phyloP scores from a whole-genome alignment of 2,329 filamentous ascomycete species.

The Colletotrichum plurivorum region DNA sequence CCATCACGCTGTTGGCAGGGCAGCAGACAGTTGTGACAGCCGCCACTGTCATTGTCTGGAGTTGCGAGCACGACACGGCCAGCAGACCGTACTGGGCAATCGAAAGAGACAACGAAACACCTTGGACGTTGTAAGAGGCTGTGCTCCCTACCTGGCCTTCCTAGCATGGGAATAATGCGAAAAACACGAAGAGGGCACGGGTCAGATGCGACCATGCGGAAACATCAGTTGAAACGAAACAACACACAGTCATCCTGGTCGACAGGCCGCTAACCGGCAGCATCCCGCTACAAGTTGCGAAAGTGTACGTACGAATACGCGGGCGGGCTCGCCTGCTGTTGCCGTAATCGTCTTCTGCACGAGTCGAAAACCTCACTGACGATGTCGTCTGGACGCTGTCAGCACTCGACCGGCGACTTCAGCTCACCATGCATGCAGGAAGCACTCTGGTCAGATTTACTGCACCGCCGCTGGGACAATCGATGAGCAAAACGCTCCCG shows the following conservation, averaged over 20 bases:
- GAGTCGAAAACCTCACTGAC: conserved; percentile 10
- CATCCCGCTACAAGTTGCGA: conserved; percentile 18
- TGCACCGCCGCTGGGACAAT: too few relatives aligned
- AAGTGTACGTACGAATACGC: conserved; percentile 15
- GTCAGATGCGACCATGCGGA: conserved; percentile 25
- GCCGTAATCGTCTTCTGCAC: background rate
- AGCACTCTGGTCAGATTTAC: background rate
- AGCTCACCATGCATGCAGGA: conserved; percentile 13
- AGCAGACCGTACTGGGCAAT: conserved; percentile 13
- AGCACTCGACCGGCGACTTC: conserved; percentile 9
- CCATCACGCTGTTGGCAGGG: conserved; percentile 22
- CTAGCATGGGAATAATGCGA: conserved; percentile 21
- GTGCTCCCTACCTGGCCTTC: conserved; percentile 10
- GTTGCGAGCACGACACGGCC: conserved; percentile 10
- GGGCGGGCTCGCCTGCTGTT: conserved; percentile 6
- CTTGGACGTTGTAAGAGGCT: conserved; percentile 4
- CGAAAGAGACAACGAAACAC: conserved; percentile 32
- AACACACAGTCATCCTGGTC: conserved; percentile 7
- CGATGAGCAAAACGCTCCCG: background rate
- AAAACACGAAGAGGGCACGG: conserved; percentile 20
- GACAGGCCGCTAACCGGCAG: background rate
- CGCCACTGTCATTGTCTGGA: conserved; percentile 18
- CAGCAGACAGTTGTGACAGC: conserved; percentile 28
- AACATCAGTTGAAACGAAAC: conserved; percentile 36
- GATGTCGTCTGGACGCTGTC: conserved; percentile 7